Evolutionary conservation across 208 protist species (phyloP).

Genomic region (Trypanosoma avium): DNA sequence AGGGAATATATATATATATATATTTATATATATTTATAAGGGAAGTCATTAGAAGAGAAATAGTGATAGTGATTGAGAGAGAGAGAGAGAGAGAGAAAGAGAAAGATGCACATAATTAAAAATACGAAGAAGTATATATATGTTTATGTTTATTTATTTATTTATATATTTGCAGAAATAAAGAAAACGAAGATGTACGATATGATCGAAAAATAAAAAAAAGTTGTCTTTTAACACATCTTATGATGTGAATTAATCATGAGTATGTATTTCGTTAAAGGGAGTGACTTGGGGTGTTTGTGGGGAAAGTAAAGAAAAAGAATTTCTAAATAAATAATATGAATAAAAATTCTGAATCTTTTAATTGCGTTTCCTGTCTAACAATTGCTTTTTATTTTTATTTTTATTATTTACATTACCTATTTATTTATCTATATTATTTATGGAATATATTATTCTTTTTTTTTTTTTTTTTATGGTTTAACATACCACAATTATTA

Average conservation of each 20-base stretch:
- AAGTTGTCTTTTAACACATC: background rate
- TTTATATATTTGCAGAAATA: no score
- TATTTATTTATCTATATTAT: background rate
- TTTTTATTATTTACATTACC: constrained; percentile 5
- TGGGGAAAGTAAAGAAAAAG: background rate
- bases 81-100: background rate
- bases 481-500: no score
- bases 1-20: constrained; percentile 4
- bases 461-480: background rate
- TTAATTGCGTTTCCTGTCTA: constrained; percentile 16
- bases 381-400: constrained; percentile 14
- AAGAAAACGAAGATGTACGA: background rate
- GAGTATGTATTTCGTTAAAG: no score
- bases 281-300: no score
- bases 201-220: background rate
- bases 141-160: no score
- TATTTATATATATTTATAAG: no score
- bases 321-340: background rate
- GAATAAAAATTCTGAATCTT: background rate
- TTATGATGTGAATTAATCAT: no score
- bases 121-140: no score
- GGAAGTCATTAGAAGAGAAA: no score
- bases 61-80: no score
- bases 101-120: background rate
- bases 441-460: background rate